phyloP scores from a whole-genome alignment of 805 yeast genomes.

The Candida golubevii region DNA sequence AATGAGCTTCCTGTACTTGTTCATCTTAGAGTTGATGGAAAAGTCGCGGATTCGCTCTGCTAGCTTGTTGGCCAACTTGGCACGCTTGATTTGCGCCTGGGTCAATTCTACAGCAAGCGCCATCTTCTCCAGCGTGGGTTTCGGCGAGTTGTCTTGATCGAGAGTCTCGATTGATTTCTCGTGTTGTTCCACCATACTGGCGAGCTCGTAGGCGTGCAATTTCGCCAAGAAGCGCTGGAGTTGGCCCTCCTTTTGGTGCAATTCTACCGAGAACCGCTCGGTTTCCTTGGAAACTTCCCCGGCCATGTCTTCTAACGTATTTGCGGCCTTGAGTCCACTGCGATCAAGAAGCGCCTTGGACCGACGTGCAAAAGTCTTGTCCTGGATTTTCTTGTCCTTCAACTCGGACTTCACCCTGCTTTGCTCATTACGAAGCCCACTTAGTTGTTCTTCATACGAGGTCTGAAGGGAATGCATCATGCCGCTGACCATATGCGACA shows the following conservation, averaged over 20 bases:
- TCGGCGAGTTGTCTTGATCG: background rate
- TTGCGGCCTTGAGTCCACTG: constrained; percentile 26
- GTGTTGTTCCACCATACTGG: constrained; percentile 35
- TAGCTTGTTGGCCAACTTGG: constrained; percentile 41
- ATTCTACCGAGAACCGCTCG: constrained; percentile 3
- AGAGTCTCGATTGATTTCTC: constrained; percentile 19
- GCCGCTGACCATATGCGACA: constrained; percentile 31
- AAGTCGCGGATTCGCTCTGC: constrained; percentile 41
- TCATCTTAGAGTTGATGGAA: constrained; percentile 52
- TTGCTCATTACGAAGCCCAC: constrained; percentile 28
- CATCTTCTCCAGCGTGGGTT: constrained; percentile 2
- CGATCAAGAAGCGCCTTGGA: constrained; percentile 26
- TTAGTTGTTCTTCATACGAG: constrained; percentile 52
- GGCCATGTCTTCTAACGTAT: constrained; percentile 26
- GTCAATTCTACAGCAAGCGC: constrained; percentile 32
- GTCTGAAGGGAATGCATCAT: constrained; percentile 49
- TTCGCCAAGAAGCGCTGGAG: constrained; percentile 11
- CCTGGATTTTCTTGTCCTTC: constrained; percentile 45
- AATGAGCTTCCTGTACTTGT: constrained; percentile 74
- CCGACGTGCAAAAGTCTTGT: constrained; percentile 26
- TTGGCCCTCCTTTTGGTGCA: constrained; percentile 11
- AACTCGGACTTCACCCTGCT: constrained; percentile 36
- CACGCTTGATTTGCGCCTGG: constrained; percentile 50
- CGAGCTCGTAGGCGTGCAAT: constrained; percentile 42
- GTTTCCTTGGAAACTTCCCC: constrained; percentile 19